These are phyloP conservation scores for Leishmania turanica DNA, from an alignment of 208 protist species.

Conservation along the genomic window DNA sequence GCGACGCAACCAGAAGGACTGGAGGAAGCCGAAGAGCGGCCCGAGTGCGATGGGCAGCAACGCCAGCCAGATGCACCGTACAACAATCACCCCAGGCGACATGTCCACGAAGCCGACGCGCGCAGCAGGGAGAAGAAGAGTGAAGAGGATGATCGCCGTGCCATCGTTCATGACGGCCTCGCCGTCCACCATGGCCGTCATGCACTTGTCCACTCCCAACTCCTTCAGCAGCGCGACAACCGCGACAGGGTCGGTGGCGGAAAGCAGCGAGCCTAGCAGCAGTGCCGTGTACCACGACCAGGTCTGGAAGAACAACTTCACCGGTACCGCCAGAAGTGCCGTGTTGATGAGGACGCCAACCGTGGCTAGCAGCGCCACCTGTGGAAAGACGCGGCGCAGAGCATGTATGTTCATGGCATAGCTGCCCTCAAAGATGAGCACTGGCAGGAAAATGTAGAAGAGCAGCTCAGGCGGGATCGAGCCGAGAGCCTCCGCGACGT, in stretches of 20 bases:
- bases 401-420: constrained; percentile 84
- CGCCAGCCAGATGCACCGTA: constrained; percentile 48
- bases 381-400: constrained; percentile 61
- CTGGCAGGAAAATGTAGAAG: constrained; percentile 90
- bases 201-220: constrained; percentile 70
- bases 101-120: constrained; percentile 34
- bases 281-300: constrained; percentile 77
- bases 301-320: constrained; percentile 48
- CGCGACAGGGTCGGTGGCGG: constrained; percentile 91
- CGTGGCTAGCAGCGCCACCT: constrained; percentile 74
- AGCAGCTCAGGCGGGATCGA: constrained; percentile 80
- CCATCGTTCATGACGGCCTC: constrained; percentile 92
- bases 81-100: constrained; percentile 38
- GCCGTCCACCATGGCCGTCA: constrained; percentile 87
- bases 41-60: constrained; percentile 68
- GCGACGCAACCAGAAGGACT: constrained; percentile 68
- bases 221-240: constrained; percentile 88
- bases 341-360: constrained; percentile 84
- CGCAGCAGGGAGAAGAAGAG: constrained; percentile 73
- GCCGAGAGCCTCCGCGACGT: constrained; percentile 56
- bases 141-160: constrained; percentile 89
- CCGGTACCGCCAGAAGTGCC: constrained; percentile 49
- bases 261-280: constrained; percentile 82
- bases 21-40: constrained; percentile 69
- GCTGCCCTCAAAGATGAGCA: constrained; percentile 90